Evolutionary conservation across 2,329 filamentous ascomycete species (phyloP), one percentile per base, ranked within the genome.

Genomic region (Mycosphaerelloides madeirae): DNA sequence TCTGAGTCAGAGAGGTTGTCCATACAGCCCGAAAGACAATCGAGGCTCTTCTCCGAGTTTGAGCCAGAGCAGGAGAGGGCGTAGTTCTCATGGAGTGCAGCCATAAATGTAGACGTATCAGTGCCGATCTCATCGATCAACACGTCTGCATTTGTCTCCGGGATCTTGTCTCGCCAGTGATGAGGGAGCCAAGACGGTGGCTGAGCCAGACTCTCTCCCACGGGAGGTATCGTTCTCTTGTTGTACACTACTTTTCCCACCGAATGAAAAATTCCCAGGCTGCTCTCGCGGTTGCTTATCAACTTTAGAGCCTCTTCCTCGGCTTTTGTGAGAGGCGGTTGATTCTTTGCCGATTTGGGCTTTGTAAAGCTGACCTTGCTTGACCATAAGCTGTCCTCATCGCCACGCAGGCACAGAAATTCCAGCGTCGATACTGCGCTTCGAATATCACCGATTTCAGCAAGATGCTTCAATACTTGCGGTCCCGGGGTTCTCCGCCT

Each of bases 161-260:
- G 68, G 7, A 65, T 54, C 49, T 71, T 73, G 6, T 64, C 61
- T 40, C 73, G 65, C 25, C 63, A 60, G 40, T 67, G 63, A 41
- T 72, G 67, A 0, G 72, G 68, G 22, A 74, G 66, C 57, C 69
- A 72, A 31, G 65, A 58, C 15, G 73, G 71, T 12, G 74, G 73
- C 39, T 74, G 71, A 31, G 65, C 48, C 3, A 67, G 55, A 12
- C 43, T 47, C 11, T 48, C 48, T 34, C 61, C 57, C 34, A 64
- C 55, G 11, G 74, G 67, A 3, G 65, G 63, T 20, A 84, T 80
- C 16, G 85, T 77, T 35, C 93, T 79, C 64, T 96, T 98, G 70
- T 98, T 98, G 70, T 97, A 95, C 1, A 97, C 83, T 2, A 98
- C 87, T 63, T 93, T 96, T 3, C 91, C 93, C 11, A 97, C 86